These are phyloP conservation scores for Yarrowia divulgata DNA, from an alignment of 805 yeast genomes.

Conservation along the genomic window DNA sequence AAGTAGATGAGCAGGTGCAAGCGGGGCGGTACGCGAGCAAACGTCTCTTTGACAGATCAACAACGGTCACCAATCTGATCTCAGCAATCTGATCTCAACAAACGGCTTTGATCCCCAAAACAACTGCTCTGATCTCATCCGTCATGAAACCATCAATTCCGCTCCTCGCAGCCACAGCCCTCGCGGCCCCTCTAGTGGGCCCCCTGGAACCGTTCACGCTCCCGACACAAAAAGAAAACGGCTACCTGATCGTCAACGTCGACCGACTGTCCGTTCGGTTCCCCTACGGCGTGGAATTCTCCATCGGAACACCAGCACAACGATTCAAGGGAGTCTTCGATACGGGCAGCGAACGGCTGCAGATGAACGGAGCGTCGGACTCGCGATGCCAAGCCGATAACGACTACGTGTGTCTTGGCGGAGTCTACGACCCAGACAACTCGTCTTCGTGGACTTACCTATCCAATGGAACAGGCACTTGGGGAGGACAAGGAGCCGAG, in stretches of 20 bases:
- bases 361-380: constrained; percentile 27
- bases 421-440: constrained; percentile 17
- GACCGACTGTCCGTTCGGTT: constrained; percentile 30
- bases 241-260: constrained; percentile 23
- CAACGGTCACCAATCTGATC: too few relatives aligned
- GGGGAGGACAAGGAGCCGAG: constrained; percentile 34
- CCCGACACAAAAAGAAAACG: not conserved
- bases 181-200: constrained; percentile 15
- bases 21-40: too few relatives aligned
- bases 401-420: constrained; percentile 30
- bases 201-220: constrained; percentile 13
- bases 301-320: constrained; percentile 22
- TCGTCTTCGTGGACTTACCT: constrained; percentile 16
- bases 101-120: too few relatives aligned
- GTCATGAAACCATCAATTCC: not conserved
- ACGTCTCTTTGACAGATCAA: too few relatives aligned
- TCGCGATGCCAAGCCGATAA: constrained; percentile 25
- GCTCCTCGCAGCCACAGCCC: not conserved
- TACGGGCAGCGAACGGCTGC: constrained; percentile 28
- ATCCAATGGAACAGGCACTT: constrained; percentile 17
- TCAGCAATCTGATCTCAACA: too few relatives aligned
- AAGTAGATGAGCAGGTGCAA: not conserved
- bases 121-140: too few relatives aligned
- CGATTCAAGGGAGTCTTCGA: constrained; percentile 34
- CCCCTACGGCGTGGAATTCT: constrained; percentile 35